Percentiles rank a stretch among this genome's conserved stretches.
phyloP scores from a whole-genome alignment of 164 flowering plant genomes.

The Akebia trifoliata region DNA sequence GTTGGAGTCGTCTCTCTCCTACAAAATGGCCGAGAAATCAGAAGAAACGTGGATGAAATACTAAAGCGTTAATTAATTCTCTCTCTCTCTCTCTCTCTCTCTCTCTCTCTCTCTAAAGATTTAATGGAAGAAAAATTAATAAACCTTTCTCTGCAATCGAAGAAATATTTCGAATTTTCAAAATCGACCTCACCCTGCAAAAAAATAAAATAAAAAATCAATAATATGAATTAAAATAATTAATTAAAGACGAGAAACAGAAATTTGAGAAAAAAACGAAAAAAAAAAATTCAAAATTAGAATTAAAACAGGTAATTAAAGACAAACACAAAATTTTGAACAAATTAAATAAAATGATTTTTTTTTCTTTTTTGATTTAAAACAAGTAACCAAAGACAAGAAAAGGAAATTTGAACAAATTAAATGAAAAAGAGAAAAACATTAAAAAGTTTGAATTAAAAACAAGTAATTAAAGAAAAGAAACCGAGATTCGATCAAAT shows the following conservation, averaged over 20 bases:
- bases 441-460: slow-evolving; percentile 2
- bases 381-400: too few species aligned
- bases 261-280: too few species aligned
- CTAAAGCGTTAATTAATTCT: slow-evolving; percentile 4
- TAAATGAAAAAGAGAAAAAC: background rate
- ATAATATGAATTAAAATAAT: background rate
- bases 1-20: slow-evolving; percentile 36
- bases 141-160: slow-evolving; percentile 28
- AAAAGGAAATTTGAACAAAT: too few species aligned
- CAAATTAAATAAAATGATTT: background rate
- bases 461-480: slow-evolving; percentile 13
- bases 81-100: background rate
- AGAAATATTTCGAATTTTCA: slow-evolving; percentile 21
- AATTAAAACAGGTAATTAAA: slow-evolving; percentile 14
- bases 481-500: slow-evolving; percentile 8
- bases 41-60: background rate
- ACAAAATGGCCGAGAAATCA: slow-evolving; percentile 4
- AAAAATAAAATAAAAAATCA: background rate
- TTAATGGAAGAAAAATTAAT: background rate
- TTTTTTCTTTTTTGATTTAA: too few species aligned
- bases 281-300: background rate
- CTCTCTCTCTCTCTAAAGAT: slow-evolving; percentile 9
- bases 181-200: slow-evolving; percentile 25
- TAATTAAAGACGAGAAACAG: too few species aligned
- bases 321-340: slow-evolving; percentile 9